These are phyloP conservation scores for Pseudozyma hubeiensis DNA, from an alignment of 1,284 basidiomycete genomes.

Conservation along the genomic window DNA sequence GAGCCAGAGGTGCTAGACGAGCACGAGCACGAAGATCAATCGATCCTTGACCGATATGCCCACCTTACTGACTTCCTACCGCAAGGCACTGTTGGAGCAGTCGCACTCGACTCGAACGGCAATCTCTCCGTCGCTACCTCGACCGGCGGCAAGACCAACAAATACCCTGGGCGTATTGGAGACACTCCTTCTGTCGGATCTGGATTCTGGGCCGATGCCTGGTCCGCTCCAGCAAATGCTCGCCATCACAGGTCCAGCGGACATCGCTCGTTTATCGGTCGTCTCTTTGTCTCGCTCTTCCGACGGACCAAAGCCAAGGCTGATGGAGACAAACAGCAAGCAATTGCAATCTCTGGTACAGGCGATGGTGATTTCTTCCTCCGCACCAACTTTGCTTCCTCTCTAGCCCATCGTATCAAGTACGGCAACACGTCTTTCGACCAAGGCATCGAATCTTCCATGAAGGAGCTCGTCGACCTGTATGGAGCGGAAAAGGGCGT, in stretches of 20 bases:
- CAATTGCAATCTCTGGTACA: constrained; percentile 82
- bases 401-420: constrained; percentile 77
- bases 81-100: constrained; percentile 83
- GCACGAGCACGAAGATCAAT: constrained; percentile 24
- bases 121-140: constrained; percentile 80
- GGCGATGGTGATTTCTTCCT: constrained; percentile 88
- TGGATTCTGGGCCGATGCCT: constrained; percentile 85
- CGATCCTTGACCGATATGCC: constrained; percentile 26
- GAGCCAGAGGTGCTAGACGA: not conserved
- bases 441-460: constrained; percentile 74
- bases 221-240: constrained; percentile 68
- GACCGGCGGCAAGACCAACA: constrained; percentile 84
- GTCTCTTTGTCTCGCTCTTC: constrained; percentile 2
- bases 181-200: constrained; percentile 82
- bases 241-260: not conserved
- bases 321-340: constrained; percentile 57
- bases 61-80: constrained; percentile 75
- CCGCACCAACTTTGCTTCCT: constrained; percentile 76
- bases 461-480: constrained; percentile 74
- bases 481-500: constrained; percentile 76
- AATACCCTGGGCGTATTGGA: constrained; percentile 81
- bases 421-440: constrained; percentile 70
- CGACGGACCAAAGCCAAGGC: not conserved
- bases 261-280: not conserved
- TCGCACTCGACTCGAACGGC: constrained; percentile 79